Conservation (phyloP, 495 filamentous ascomycete species). For the Beverwykella pulmonaria region DNA sequence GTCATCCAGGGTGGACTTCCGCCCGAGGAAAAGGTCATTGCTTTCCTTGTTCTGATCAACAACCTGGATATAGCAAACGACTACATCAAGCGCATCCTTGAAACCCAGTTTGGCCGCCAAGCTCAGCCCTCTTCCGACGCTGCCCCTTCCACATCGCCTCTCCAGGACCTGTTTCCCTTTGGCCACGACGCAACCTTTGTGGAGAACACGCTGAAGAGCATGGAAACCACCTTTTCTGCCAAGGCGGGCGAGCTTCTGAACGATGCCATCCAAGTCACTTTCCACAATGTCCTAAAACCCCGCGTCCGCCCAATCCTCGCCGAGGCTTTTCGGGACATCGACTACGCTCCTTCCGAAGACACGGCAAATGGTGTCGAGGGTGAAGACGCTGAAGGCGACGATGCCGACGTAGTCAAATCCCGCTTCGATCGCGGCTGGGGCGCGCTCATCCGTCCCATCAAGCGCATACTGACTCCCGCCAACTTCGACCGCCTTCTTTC, state of each 20-base stretch:
- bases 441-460: slow-evolving; percentile 76
- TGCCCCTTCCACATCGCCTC: slow-evolving; percentile 34
- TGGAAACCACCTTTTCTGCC: slow-evolving; percentile 69
- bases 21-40: slow-evolving; percentile 77
- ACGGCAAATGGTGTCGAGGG: slow-evolving; percentile 48
- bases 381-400: slow-evolving; percentile 35
- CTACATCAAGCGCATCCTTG: slow-evolving; percentile 84
- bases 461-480: slow-evolving; percentile 76
- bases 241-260: slow-evolving; percentile 80
- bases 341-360: slow-evolving; percentile 64
- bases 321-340: slow-evolving; percentile 88
- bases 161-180: slow-evolving; percentile 76
- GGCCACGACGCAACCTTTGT: slow-evolving; percentile 71
- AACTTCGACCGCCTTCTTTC: slow-evolving; percentile 73
- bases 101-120: slow-evolving; percentile 58
- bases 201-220: slow-evolving; percentile 62
- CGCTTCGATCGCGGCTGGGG: slow-evolving; percentile 83
- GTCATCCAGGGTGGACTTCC: slow-evolving; percentile 74
- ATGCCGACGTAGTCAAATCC: slow-evolving; percentile 60
- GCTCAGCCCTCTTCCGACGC: neutral
- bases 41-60: slow-evolving; percentile 92
- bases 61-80: slow-evolving; percentile 88
- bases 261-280: slow-evolving; percentile 80
- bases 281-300: slow-evolving; percentile 84
- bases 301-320: slow-evolving; percentile 81